Conservation (phyloP, 352 stramenopile species). For the Globisporangium acanthophoron region DNA sequence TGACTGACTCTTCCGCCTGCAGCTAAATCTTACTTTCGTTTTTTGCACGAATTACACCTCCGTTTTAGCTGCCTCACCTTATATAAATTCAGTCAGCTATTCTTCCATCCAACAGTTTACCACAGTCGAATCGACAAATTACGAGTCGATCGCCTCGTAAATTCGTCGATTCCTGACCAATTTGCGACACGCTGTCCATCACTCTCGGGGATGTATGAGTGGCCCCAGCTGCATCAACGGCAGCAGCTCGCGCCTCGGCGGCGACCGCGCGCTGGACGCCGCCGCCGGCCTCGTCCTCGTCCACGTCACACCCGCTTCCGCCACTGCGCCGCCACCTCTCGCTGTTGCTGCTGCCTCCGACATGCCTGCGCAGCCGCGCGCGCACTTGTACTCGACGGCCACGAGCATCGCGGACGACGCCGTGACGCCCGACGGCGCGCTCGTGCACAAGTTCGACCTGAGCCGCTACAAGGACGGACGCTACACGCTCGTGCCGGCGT, state of each 20-base stretch:
- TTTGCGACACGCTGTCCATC: neutral
- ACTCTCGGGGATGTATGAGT: neutral
- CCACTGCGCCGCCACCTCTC: neutral
- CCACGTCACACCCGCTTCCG: constrained; percentile 10
- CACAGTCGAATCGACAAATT: neutral
- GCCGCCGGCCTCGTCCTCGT: neutral
- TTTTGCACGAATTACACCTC: neutral
- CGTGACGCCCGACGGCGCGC: constrained; percentile 11
- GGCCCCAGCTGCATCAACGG: neutral
- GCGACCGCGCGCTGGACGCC: neutral
- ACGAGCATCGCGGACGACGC: constrained; percentile 30
- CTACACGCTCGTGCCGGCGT: constrained; percentile 65
- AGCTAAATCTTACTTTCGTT: neutral
- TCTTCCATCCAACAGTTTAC: neutral
- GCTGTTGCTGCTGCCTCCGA: constrained; percentile 7
- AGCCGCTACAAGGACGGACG: constrained; percentile 66
- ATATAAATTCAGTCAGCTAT: neutral
- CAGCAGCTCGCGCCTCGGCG: too few relatives aligned
- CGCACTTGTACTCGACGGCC: constrained; percentile 18
- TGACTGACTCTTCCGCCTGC: neutral
- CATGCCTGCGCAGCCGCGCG: constrained; percentile 13
- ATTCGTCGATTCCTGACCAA: neutral
- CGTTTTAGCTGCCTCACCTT: neutral
- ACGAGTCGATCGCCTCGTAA: neutral
- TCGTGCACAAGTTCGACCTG: constrained; percentile 81